A percentile compares a stretch with the other conserved stretches of the same genome.
phyloP scores from a whole-genome alignment of 108 stramenopile genomes.

The Pseudonitzschia delicatissima region DNA sequence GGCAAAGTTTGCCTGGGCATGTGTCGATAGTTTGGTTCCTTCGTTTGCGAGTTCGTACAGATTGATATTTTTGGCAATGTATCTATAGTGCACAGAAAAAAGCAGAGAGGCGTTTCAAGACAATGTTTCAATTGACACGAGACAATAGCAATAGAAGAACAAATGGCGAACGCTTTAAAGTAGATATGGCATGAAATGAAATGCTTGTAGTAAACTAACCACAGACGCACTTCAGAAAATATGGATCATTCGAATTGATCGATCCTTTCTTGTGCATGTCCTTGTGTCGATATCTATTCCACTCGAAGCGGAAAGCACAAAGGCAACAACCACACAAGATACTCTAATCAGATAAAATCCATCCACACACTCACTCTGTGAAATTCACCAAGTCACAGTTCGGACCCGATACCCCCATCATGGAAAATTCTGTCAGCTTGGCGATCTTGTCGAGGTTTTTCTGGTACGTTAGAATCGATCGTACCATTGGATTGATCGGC shows the following conservation, averaged over 20 bases:
- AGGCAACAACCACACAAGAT: background rate
- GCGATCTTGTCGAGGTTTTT: constrained; percentile 86
- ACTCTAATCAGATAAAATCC: no score
- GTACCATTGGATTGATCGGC: constrained; percentile 87
- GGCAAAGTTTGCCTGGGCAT: constrained; percentile 93
- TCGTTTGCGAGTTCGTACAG: constrained; percentile 94
- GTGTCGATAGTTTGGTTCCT: constrained; percentile 85
- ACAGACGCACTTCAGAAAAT: no score
- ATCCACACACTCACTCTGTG: constrained; percentile 67
- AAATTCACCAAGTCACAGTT: constrained; percentile 89
- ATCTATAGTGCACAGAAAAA: constrained; percentile 30
- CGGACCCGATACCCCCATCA: constrained; percentile 88
- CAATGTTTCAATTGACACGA: background rate
- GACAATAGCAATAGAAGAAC: background rate
- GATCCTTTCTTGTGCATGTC: no score
- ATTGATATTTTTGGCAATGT: constrained; percentile 90
- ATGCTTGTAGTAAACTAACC: no score
- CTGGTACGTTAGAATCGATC: constrained; percentile 86
- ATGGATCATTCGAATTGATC: no score
- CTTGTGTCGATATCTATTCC: no score
- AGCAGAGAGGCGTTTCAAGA: background rate
- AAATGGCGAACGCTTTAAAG: no score
- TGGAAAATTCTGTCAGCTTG: constrained; percentile 63
- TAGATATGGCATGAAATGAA: no score
- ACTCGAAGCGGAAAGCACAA: background rate